Evolutionary conservation across 805 yeast species (phyloP).

Genomic region (Pichia rugopelliculosa): DNA sequence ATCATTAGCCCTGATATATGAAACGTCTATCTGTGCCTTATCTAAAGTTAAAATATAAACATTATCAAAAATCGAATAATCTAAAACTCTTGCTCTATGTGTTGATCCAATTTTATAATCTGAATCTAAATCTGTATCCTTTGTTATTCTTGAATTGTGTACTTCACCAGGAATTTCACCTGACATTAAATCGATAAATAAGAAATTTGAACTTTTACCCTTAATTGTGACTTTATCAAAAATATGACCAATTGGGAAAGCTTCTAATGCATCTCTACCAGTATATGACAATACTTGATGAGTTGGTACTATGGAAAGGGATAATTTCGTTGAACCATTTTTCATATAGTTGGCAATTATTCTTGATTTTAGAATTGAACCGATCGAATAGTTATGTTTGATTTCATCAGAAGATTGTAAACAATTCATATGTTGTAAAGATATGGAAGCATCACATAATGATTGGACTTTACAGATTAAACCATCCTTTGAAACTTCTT

Average conservation of each 20-base stretch:
- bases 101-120: conserved; percentile 56
- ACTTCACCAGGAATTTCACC: conserved; percentile 57
- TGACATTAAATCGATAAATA: conserved; percentile 52
- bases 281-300: conserved; percentile 31
- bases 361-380: conserved; percentile 63
- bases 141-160: conserved; percentile 65
- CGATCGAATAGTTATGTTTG: conserved; percentile 59
- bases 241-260: conserved; percentile 73
- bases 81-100: conserved; percentile 72
- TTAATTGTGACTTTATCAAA: conserved; percentile 52
- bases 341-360: conserved; percentile 48
- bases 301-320: conserved; percentile 58
- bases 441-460: conserved; percentile 62
- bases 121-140: conserved; percentile 35
- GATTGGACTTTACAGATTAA: conserved; percentile 69
- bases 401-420: conserved; percentile 34
- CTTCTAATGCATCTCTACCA: conserved; percentile 37
- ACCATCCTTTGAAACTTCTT: conserved; percentile 55
- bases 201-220: conserved; percentile 50
- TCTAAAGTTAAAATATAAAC: conserved; percentile 62
- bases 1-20: conserved; percentile 62
- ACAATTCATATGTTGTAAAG: conserved; percentile 53
- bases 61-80: conserved; percentile 61
- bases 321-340: conserved; percentile 48
- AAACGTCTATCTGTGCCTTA: conserved; percentile 52